Evolutionary conservation across 164 flowering plant species (phyloP).

Genomic region (Kalanchoe fedtschenkoi): DNA sequence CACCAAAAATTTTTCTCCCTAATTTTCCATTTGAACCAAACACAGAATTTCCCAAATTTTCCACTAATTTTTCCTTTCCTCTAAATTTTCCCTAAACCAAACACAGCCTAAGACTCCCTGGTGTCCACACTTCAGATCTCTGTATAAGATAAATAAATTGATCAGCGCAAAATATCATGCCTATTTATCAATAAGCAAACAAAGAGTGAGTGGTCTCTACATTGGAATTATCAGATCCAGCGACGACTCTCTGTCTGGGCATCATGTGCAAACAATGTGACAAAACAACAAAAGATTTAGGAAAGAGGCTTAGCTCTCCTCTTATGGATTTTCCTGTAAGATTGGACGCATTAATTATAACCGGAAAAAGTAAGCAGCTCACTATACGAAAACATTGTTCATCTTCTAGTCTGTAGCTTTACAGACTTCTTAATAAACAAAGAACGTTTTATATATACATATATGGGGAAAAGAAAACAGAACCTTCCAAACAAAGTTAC

Average conservation of each 20-base stretch:
- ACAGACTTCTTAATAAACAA: background rate
- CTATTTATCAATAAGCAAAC: background rate
- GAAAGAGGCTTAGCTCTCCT: conserved; percentile 90
- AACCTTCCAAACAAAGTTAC: no score
- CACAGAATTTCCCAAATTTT: no score
- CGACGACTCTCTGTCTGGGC: conserved; percentile 65
- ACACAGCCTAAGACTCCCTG: conserved; percentile 65
- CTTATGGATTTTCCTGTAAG: conserved; percentile 70
- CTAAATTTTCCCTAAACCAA: no score
- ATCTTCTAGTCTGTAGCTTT: background rate
- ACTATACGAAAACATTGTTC: background rate
- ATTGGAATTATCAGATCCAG: conserved; percentile 33
- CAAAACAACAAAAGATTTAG: conserved; percentile 50
- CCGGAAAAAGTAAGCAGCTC: background rate
- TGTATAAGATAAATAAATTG: conserved; percentile 18
- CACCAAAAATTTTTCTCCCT: no score
- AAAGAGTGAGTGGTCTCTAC: conserved; percentile 20
- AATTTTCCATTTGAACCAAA: no score
- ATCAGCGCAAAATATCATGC: background rate
- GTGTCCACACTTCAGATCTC: conserved; percentile 61
- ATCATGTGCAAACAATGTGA: conserved; percentile 94
- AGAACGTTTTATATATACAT: no score
- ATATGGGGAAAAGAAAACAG: no score
- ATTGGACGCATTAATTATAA: background rate
- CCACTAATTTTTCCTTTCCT: no score